A percentile compares a stretch with the other conserved stretches of the same genome.
Evolutionary conservation across 345 rosid genomes (phyloP).

Genomic region (Cochlearia excelsa): DNA sequence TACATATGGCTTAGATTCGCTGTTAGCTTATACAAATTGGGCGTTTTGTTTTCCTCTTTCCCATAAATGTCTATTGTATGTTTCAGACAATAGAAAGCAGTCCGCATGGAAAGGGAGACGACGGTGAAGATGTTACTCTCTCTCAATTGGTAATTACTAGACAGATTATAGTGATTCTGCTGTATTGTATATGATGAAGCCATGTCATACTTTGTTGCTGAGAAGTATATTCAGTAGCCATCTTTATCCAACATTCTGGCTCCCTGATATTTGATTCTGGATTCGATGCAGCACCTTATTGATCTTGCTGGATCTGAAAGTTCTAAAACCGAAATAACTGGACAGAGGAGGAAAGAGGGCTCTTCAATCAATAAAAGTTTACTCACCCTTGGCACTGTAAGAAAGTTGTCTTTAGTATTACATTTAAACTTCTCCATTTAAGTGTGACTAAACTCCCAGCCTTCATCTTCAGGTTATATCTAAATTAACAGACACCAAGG

Average conservation of each 20-base stretch:
- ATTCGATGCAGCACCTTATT: conserved; percentile 75
- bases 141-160: conserved; percentile 77
- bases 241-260: conserved; percentile 19
- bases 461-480: conserved; percentile 76
- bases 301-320: conserved; percentile 99
- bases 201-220: conserved; percentile 23
- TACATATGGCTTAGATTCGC: conserved; percentile 3
- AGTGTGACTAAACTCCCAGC: conserved; percentile 18
- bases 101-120: conserved; percentile 86
- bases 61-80: conserved; percentile 12
- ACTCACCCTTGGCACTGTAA: conserved; percentile 97
- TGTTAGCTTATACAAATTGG: conserved; percentile 10
- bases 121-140: conserved; percentile 79
- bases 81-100: conserved; percentile 99
- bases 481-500: conserved; percentile 93
- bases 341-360: conserved; percentile 95
- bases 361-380: conserved; percentile 98
- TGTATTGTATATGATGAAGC: conserved; percentile 20
- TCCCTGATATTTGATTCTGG: conserved; percentile 21
- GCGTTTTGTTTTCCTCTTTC: conserved; percentile 7
- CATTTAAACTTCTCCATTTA: not conserved
- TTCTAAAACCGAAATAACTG: conserved; percentile 96
- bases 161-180: conserved; percentile 23
- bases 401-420: conserved; percentile 34
- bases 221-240: conserved; percentile 5